Evolutionary conservation across 1,284 basidiomycete species (phyloP).

Genomic region (Cutaneotrichosporon sp.): DNA sequence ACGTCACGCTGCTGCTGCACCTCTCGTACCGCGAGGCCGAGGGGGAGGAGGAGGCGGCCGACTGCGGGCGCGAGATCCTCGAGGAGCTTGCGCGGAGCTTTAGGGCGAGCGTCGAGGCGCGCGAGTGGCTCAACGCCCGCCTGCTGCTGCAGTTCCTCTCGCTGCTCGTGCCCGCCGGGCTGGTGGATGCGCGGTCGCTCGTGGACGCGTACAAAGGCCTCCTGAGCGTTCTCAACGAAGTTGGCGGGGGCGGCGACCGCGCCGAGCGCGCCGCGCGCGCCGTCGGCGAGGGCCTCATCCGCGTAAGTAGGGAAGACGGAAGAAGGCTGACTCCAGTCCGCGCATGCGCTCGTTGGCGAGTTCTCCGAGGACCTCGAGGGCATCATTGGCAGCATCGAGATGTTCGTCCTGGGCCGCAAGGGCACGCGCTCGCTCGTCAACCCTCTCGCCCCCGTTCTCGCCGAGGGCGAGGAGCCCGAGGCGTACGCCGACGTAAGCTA

Average conservation of each 20-base stretch:
- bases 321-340: slow-evolving; percentile 36
- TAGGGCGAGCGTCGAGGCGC: slow-evolving; percentile 77
- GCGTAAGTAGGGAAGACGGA: slow-evolving; percentile 59
- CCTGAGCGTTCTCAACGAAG: slow-evolving; percentile 81
- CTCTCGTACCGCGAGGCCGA: slow-evolving; percentile 60
- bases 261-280: slow-evolving; percentile 82
- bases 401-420: slow-evolving; percentile 38
- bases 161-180: slow-evolving; percentile 71
- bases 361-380: slow-evolving; percentile 41
- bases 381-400: slow-evolving; percentile 42
- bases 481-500: slow-evolving; percentile 41
- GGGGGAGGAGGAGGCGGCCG: slow-evolving; percentile 45
- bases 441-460: slow-evolving; percentile 40
- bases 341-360: slow-evolving; percentile 33
- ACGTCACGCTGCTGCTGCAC: slow-evolving; percentile 72
- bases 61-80: slow-evolving; percentile 71
- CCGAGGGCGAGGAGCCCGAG: slow-evolving; percentile 36
- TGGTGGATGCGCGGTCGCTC: slow-evolving; percentile 75
- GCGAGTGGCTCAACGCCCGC: slow-evolving; percentile 84
- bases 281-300: slow-evolving; percentile 82
- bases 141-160: slow-evolving; percentile 90
- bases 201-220: slow-evolving; percentile 76
- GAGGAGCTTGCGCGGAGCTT: slow-evolving; percentile 87
- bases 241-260: slow-evolving; percentile 81
- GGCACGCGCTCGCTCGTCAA: slow-evolving; percentile 31